Percentiles rank a stretch among this genome's conserved stretches.
Conservation (phyloP, 164 flowering plant species). For the Piper longum region DNA sequence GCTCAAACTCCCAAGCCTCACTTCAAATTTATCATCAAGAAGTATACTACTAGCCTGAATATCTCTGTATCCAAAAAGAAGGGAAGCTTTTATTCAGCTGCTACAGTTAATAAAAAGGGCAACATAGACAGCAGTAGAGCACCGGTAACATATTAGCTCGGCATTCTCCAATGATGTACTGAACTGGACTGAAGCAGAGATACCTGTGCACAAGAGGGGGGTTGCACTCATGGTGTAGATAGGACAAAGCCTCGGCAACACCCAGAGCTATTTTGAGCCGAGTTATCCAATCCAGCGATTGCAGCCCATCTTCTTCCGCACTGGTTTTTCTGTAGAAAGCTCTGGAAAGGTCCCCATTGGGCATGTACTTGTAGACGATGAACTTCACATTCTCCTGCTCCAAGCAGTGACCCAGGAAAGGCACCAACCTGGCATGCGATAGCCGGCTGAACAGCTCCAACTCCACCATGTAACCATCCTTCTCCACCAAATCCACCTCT, state of each 20-base stretch:
- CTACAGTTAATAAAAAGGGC: not conserved
- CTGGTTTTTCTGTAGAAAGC: conserved; percentile 46
- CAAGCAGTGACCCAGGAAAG: conserved; percentile 76
- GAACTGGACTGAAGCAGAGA: not conserved
- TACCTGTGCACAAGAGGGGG: conserved; percentile 95
- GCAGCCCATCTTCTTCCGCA: conserved; percentile 47
- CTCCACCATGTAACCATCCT: conserved; percentile 49
- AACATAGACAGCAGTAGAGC: no score
- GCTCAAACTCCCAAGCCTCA: conserved; percentile 86
- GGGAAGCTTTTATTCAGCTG: conserved; percentile 1
- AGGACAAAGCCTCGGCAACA: conserved; percentile 78
- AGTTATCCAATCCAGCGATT: conserved; percentile 96
- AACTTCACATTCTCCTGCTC: conserved; percentile 74
- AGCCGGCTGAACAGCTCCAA: conserved; percentile 58
- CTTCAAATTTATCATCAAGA: conserved; percentile 97
- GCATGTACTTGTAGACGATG: conserved; percentile 78
- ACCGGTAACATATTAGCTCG: no score
- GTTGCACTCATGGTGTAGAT: conserved; percentile 80
- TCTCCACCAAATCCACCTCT: conserved; percentile 32
- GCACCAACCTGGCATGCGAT: conserved; percentile 74
- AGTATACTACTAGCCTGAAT: conserved; percentile 97
- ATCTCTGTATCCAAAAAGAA: conserved; percentile 39
- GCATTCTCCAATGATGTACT: no score
- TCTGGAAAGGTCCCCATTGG: conserved; percentile 73
- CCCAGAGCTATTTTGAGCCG: conserved; percentile 88